phyloP scores from a whole-genome alignment of 768 basidiomycete genomes.

The Pleurotus salmoneostramineus region DNA sequence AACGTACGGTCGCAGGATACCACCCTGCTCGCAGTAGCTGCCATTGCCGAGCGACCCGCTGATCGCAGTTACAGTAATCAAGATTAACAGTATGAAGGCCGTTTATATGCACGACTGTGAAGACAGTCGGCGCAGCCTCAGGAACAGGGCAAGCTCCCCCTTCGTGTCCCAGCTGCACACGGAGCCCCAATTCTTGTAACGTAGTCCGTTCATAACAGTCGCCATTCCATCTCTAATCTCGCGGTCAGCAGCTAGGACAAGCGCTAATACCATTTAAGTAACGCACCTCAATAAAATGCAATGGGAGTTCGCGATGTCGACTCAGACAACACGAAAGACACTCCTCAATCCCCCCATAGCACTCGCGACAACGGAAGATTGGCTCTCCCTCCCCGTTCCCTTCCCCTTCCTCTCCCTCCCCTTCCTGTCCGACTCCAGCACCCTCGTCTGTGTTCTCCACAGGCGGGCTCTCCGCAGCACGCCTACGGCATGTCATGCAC shows the following conservation, averaged over 20 bases:
- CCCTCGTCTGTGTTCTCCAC: too few relatives aligned
- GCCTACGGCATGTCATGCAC: neutral
- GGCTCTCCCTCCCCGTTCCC: neutral
- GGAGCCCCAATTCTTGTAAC: constrained; percentile 12
- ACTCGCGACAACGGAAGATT: constrained; percentile 3
- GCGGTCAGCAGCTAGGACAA: neutral
- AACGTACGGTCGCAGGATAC: constrained; percentile 13
- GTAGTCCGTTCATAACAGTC: constrained; percentile 1
- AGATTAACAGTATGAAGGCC: constrained; percentile 21
- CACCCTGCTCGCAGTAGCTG: too few relatives aligned
- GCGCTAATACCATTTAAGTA: neutral
- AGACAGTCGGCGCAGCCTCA: neutral
- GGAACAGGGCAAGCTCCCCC: constrained; percentile 10
- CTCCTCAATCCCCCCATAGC: constrained; percentile 2
- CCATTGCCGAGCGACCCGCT: too few relatives aligned
- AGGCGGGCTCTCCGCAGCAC: neutral
- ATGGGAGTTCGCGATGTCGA: neutral
- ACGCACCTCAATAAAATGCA: constrained; percentile 8
- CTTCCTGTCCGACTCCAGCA: neutral
- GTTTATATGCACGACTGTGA: constrained; percentile 18
- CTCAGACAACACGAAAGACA: constrained; percentile 7
- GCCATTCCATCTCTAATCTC: constrained; percentile 8
- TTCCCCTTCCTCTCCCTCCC: neutral
- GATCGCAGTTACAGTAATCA: constrained; percentile 18
- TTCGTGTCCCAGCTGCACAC: constrained; percentile 21